Evolutionary conservation across 495 filamentous ascomycete species (phyloP).

Genomic region (Penicillium egyptiacum): DNA sequence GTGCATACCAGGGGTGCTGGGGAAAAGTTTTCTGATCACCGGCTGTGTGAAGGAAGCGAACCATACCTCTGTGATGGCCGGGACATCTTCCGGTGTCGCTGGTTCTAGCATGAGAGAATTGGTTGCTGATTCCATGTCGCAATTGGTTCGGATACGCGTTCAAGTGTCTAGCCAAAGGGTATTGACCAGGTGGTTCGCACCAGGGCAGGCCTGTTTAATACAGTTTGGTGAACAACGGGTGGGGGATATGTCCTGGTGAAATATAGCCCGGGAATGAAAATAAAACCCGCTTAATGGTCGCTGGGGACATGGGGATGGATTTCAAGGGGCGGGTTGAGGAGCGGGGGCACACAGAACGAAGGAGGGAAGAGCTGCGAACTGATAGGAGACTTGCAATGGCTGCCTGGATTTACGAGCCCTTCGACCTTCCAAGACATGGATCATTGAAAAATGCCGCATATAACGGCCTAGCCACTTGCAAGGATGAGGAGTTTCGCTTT

Average conservation of each 20-base stretch:
- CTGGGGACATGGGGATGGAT: neutral
- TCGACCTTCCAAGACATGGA: neutral
- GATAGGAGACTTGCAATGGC: neutral
- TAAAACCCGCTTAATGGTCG: neutral
- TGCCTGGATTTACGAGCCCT: neutral
- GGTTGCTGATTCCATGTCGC: neutral
- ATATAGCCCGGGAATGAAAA: neutral
- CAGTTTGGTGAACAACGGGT: neutral
- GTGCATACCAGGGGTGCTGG: conserved; percentile 27
- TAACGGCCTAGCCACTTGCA: neutral
- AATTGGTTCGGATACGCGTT: neutral
- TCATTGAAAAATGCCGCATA: neutral
- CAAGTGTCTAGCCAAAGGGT: neutral
- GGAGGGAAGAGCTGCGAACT: neutral
- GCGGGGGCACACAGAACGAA: neutral
- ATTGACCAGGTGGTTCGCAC: neutral
- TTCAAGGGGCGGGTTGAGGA: neutral
- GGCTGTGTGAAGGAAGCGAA: conserved; percentile 29
- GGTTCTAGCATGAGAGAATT: conserved; percentile 17
- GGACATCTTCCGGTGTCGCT: conserved; percentile 26
- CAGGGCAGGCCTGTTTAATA: neutral
- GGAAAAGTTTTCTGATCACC: conserved; percentile 18
- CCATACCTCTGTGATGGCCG: conserved; percentile 25
- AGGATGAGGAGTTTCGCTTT: neutral
- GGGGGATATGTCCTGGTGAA: neutral